Evolutionary conservation across 306 rosid species (phyloP), one percentile per base, ranked within the genome.

Genomic region (Ormosia emarginata): DNA sequence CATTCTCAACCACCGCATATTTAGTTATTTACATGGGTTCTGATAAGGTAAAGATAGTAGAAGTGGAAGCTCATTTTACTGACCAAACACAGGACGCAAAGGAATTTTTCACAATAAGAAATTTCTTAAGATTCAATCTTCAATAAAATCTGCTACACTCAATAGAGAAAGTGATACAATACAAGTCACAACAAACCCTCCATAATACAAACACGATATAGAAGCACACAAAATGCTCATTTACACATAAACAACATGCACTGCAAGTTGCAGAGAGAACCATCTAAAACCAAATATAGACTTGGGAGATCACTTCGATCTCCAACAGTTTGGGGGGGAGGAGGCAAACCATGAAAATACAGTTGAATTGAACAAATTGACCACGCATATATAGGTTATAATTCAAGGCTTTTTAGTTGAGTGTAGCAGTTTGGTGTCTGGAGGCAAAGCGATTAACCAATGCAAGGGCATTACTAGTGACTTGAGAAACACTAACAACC

Each of bases 391-490:
- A 24, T 24, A 24, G 24, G 24, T 24, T 24, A 24, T 24, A 1
- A 24, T 13, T 49, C 2, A 61, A 63, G 88, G 84, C 17, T 53
- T 47, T 18, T 69, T 29, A 50, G 64, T 56, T 56, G 17, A 0
- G 43, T 29, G 67, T 4, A 24, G 70, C 24, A 41, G 64, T 46
- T 17, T 8, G 86, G 61, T 68, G 87, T 52, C 32, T 79, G 0
- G 92, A 80, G 2, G 90, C 92, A 61, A 91, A 93, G 69, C 86
- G 87, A 77, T 90, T 91, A 44, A 91, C 89, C 75, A 93, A 33
- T 1, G 95, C 94, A 46, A 93, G 94, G 0, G 95, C 94, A 81
- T 91, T 93, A 84, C 94, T 93, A 13, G 95, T 93, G 18, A 91
- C 73, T 34, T 91, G 92, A 84, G 94, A 89, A 77, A 87, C 90